Evolutionary conservation across 108 stramenopile genomes (phyloP).

Genomic region (Pseudonitzschia multiseries): DNA sequence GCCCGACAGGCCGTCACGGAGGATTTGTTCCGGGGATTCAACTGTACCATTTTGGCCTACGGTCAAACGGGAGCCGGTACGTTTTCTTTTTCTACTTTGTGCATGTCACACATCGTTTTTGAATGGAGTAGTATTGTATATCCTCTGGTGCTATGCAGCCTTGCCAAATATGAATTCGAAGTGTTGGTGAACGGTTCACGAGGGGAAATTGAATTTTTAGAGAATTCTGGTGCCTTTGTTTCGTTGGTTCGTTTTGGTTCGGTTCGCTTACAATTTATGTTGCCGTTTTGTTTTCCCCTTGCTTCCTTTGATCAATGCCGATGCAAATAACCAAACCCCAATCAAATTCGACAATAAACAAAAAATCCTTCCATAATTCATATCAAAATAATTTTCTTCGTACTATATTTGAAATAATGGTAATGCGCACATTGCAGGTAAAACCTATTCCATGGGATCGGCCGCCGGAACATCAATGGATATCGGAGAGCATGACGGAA

Average conservation of each 20-base stretch:
- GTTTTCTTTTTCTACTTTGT: neutral
- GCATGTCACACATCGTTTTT: neutral
- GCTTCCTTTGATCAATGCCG: too few species aligned
- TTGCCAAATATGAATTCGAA: neutral
- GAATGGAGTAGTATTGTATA: neutral
- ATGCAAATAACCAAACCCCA: too few species aligned
- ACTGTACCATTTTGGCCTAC: slow-evolving; percentile 97
- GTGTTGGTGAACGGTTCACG: too few species aligned
- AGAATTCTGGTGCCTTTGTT: too few species aligned
- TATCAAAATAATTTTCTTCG: too few species aligned
- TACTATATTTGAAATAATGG: too few species aligned
- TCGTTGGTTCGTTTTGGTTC: too few species aligned
- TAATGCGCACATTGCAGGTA: slow-evolving; percentile 8
- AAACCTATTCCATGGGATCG: slow-evolving; percentile 93
- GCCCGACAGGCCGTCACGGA: slow-evolving; percentile 85
- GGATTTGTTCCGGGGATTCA: slow-evolving; percentile 96
- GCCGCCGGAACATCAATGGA: slow-evolving; percentile 33
- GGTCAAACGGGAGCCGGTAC: slow-evolving; percentile 87
- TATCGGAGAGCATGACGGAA: slow-evolving; percentile 55
- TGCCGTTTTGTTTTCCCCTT: too few species aligned
- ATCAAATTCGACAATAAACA: too few species aligned
- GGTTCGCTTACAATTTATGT: too few species aligned
- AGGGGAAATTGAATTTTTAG: too few species aligned
- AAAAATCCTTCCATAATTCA: too few species aligned
- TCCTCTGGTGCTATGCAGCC: neutral